Base-by-base conservation (phyloP, 495 filamentous ascomycete genomes). In the Elasticomyces elasticus region DNA sequence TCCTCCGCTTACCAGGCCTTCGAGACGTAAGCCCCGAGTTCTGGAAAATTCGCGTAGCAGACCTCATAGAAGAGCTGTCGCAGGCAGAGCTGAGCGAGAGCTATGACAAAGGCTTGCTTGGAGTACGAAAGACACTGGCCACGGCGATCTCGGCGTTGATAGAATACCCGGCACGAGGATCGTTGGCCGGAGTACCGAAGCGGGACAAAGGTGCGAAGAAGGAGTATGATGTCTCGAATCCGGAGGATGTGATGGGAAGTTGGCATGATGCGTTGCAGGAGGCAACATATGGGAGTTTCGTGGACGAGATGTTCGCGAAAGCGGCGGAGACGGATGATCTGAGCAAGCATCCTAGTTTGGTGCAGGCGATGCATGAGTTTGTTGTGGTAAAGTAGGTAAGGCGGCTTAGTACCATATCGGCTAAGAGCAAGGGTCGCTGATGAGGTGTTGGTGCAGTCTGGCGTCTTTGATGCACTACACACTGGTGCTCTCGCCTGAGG, bases 91-190 rank as follows among this genome's bases (percentile, higher is more conserved):
- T 85, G 25, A 82, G 78, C 25, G 80, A 85, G 59, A 84, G 80
- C 63, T 86, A 83, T 60, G 82, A 86, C 61, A 84, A 84, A 62
- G 81, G 80, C 5, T 69, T 73, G 6, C 59, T 86, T 30, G 81
- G 82, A 12, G 75, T 76, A 54, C 72, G 81, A 44, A 84, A 82
- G 63, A 79, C 80, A 10, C 69, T 86, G 24, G 78, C 81, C 6
- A 83, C 82, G 25, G 82, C 79, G 11, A 73, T 77, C 15, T 78
- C 78, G 19, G 74, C 73, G 2, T 61, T 86, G 50, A 71, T 83
- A 52, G 82, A 85, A 61, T 72, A 74, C 46, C 69, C 80, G 0
- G 77, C 76, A 5, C 67, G 81, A 50, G 82, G 79, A 1, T 62
- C 74, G 7, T 62, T 84, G 13, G 79, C 72, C 6, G 72, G 81